Conservation (phyloP, 1,284 basidiomycete species). For the Papiliotrema flavescens region DNA sequence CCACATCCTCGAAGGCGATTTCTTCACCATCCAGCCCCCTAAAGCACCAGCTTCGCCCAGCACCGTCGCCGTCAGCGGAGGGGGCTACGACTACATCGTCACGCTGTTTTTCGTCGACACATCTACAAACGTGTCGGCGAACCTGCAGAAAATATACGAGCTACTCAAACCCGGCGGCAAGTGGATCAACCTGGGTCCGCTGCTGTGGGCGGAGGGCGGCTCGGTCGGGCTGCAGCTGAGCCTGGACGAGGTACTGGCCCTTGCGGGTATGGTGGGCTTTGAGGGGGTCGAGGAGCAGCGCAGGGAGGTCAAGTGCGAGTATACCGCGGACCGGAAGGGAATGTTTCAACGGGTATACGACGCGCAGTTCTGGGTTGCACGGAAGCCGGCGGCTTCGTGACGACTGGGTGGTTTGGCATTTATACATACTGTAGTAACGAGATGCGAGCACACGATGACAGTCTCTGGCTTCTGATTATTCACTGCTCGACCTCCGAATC, state of each 20-base stretch:
- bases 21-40: not conserved
- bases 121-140: conserved; percentile 4
- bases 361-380: conserved; percentile 9
- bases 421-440: too few species aligned
- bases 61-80: too few species aligned
- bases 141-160: conserved; percentile 3
- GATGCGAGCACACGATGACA: too few species aligned
- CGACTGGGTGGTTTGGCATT: too few species aligned
- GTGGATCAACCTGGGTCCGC: conserved; percentile 7
- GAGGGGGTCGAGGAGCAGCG: not conserved
- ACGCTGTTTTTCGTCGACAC: conserved; percentile 12
- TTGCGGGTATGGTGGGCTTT: not conserved
- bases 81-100: conserved; percentile 7
- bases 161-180: conserved; percentile 3
- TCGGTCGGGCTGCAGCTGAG: conserved; percentile 3
- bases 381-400: too few species aligned
- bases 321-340: conserved; percentile 4
- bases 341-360: conserved; percentile 7
- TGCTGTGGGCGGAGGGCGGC: conserved; percentile 5
- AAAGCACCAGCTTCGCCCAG: not conserved
- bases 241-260: not conserved
- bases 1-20: conserved; percentile 6
- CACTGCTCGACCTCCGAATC: too few species aligned
- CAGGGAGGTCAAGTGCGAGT: conserved; percentile 1
- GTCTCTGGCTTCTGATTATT: too few species aligned